These are phyloP conservation scores for Boletus semigastroideus DNA, from an alignment of 1,284 basidiomycete genomes.

Conservation along the genomic window DNA sequence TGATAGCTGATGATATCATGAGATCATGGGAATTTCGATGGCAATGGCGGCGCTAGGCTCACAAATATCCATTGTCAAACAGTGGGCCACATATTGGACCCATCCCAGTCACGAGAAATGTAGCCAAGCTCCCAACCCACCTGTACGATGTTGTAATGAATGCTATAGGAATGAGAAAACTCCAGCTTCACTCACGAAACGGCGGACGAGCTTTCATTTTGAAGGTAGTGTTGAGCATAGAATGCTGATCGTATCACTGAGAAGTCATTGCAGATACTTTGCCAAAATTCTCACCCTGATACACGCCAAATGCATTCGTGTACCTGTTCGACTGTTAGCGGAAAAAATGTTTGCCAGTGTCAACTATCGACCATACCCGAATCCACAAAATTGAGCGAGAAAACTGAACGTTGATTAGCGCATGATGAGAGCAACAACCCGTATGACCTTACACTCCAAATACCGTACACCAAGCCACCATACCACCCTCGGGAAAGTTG, in stretches of 20 bases:
- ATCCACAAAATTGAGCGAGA: slow-evolving; percentile 28
- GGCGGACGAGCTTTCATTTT: slow-evolving; percentile 29
- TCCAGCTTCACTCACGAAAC: slow-evolving; percentile 25
- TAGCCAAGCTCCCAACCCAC: slow-evolving; percentile 31
- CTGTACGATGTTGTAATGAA: slow-evolving; percentile 11
- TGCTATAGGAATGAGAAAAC: not conserved
- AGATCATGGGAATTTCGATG: not conserved
- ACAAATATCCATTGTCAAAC: slow-evolving; percentile 36
- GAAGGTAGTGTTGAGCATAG: slow-evolving; percentile 32
- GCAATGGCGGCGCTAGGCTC: not conserved
- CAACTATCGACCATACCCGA: slow-evolving; percentile 17
- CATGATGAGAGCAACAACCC: not conserved
- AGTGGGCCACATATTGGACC: slow-evolving; percentile 27
- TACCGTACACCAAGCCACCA: slow-evolving; percentile 30
- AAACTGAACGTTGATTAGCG: slow-evolving; percentile 21
- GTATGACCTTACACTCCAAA: slow-evolving; percentile 25
- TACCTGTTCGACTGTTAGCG: slow-evolving; percentile 19
- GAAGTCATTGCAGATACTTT: not conserved
- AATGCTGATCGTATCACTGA: slow-evolving; percentile 20
- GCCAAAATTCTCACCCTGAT: slow-evolving; percentile 29
- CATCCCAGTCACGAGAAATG: slow-evolving; percentile 20
- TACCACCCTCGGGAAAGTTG: slow-evolving; percentile 26
- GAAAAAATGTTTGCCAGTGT: not conserved
- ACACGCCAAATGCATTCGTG: slow-evolving; percentile 29
- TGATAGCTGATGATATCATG: slow-evolving; percentile 5